phyloP scores from a whole-genome alignment of 257 asterid species.

The Capsicum chinense region DNA sequence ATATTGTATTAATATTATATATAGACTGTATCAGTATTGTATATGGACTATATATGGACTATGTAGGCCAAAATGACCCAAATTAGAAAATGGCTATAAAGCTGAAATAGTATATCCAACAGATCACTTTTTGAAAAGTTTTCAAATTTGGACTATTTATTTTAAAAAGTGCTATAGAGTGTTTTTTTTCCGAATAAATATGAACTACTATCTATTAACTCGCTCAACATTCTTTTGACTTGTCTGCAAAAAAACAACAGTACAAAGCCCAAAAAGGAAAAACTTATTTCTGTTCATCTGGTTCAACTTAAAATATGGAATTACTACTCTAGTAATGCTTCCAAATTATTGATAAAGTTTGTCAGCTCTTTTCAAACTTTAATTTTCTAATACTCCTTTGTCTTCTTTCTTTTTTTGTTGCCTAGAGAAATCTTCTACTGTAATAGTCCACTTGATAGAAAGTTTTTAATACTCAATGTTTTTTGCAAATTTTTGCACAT shows the following conservation, averaged over 20 bases:
- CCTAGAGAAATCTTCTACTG: background rate
- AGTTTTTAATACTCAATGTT: background rate
- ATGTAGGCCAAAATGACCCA: too few relatives aligned
- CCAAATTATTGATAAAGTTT: background rate
- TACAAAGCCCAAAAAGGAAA: background rate
- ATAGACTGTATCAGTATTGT: too few relatives aligned
- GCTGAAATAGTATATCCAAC: too few relatives aligned
- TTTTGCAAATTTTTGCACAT: constrained; percentile 10
- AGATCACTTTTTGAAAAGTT: too few relatives aligned
- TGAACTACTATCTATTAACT: background rate
- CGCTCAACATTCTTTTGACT: background rate
- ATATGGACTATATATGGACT: too few relatives aligned
- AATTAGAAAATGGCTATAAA: too few relatives aligned
- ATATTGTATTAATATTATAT: too few relatives aligned
- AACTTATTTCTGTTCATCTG: background rate
- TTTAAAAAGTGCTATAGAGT: too few relatives aligned
- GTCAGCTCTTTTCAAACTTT: background rate
- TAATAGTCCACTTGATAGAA: background rate
- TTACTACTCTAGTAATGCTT: background rate
- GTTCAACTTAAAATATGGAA: background rate
- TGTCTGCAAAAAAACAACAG: background rate
- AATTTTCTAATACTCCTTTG: background rate
- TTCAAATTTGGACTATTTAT: too few relatives aligned
- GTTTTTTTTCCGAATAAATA: too few relatives aligned
- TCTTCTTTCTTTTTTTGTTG: background rate